Percentiles rank a stretch among this genome's conserved stretches.
phyloP scores from a whole-genome alignment of 2,329 filamentous ascomycete genomes.

The Ceratocystis albifundus region DNA sequence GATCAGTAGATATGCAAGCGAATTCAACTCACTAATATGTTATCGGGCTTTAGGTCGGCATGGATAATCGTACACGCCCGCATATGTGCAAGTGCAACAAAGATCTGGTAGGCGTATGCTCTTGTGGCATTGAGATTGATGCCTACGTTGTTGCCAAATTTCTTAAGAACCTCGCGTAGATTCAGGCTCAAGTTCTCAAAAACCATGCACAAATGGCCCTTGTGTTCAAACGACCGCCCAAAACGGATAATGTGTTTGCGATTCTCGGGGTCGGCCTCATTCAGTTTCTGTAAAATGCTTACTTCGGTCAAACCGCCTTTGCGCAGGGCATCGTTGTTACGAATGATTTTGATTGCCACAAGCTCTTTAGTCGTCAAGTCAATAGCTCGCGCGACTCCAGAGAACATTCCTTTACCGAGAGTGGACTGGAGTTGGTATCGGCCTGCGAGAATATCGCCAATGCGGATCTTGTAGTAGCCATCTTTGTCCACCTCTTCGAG shows the following conservation, averaged over 20 bases:
- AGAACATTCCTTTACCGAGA: conserved; percentile 91
- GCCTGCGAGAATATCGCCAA: conserved; percentile 78
- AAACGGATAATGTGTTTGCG: conserved; percentile 87
- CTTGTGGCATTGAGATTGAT: conserved; percentile 81
- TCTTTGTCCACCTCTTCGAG: conserved; percentile 90
- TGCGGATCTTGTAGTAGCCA: conserved; percentile 90
- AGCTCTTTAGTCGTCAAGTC: conserved; percentile 62
- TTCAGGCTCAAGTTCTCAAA: conserved; percentile 95
- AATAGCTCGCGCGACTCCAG: conserved; percentile 79
- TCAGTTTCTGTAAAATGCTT: conserved; percentile 78
- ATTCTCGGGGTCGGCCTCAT: conserved; percentile 72
- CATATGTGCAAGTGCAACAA: conserved; percentile 75
- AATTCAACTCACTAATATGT: conserved; percentile 56
- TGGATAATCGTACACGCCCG: conserved; percentile 89
- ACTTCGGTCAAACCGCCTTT: conserved; percentile 94
- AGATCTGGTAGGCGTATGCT: conserved; percentile 87
- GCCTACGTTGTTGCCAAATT: conserved; percentile 87
- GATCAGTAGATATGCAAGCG: neutral
- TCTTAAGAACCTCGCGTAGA: conserved; percentile 83
- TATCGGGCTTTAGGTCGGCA: conserved; percentile 94
- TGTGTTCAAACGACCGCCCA: conserved; percentile 81
- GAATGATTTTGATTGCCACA: conserved; percentile 97
- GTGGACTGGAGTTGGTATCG: conserved; percentile 82
- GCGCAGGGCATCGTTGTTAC: conserved; percentile 83
- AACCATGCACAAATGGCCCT: conserved; percentile 87